Percentiles rank a stretch among this genome's conserved stretches.
These are phyloP conservation scores for Ophiostoma himal-ulmi DNA, from an alignment of 2,329 filamentous ascomycete genomes.

Conservation along the genomic window DNA sequence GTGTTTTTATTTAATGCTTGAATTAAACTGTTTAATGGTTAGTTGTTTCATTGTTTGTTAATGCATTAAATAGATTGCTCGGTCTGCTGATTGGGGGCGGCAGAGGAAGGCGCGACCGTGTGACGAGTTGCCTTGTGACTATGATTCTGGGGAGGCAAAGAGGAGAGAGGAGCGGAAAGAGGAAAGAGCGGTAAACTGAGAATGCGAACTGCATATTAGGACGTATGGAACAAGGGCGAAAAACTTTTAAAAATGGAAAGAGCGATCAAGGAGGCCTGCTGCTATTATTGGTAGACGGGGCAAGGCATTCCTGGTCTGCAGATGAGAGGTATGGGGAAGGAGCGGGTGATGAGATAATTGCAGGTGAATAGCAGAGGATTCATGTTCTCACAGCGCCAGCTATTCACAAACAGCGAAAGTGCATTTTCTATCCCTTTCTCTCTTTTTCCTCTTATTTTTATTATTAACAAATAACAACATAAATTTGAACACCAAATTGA, in stretches of 20 bases:
- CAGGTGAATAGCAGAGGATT: neutral
- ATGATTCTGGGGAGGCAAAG: neutral
- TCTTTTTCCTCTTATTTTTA: too few species aligned
- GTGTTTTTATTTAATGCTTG: neutral
- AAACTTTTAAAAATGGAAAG: neutral
- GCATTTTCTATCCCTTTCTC: too few species aligned
- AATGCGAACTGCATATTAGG: neutral
- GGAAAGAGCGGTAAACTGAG: neutral
- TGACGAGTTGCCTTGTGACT: slow-evolving; percentile 1
- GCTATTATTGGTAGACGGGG: neutral
- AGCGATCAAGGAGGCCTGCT: neutral
- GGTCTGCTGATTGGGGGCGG: neutral
- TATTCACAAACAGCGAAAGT: too few species aligned
- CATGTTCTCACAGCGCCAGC: too few species aligned
- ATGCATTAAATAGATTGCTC: neutral
- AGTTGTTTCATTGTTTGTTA: neutral
- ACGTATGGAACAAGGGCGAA: neutral
- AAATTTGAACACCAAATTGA: too few species aligned
- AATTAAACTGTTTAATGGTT: neutral
- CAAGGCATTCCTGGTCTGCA: neutral
- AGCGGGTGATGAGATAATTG: neutral
- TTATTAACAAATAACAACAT: too few species aligned
- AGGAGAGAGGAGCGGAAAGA: neutral
- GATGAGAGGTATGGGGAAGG: neutral
- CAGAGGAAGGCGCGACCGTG: neutral